phyloP scores from a whole-genome alignment of 805 yeast genomes.

The Schwanniomyces pseudopolymorphus region DNA sequence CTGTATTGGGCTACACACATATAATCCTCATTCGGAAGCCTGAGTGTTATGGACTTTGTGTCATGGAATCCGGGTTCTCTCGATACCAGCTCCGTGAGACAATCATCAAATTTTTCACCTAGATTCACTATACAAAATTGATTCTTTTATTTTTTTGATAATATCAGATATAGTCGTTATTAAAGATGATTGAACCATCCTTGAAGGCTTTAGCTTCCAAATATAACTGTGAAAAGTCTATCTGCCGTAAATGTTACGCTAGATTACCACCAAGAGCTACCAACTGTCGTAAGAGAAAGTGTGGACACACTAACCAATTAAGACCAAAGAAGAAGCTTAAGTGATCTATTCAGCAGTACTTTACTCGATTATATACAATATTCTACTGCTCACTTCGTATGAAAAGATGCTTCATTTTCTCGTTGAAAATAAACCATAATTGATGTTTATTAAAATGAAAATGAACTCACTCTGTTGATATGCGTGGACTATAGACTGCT shows the following conservation, averaged over 20 bases:
- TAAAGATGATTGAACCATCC: constrained; percentile 92
- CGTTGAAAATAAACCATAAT: background rate
- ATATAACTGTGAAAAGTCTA: constrained; percentile 99
- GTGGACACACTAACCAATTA: constrained; percentile 99
- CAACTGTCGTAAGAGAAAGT: constrained; percentile 99
- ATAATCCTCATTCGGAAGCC: background rate
- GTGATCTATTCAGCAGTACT: constrained; percentile 48
- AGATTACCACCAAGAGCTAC: constrained; percentile 99
- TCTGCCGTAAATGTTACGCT: constrained; percentile 99
- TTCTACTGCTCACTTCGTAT: constrained; percentile 1
- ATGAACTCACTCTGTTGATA: background rate
- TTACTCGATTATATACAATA: background rate
- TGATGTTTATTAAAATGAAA: background rate
- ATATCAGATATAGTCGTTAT: constrained; percentile 1
- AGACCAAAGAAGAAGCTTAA: constrained; percentile 99
- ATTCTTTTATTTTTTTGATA: background rate
- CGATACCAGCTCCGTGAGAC: background rate
- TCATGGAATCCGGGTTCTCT: background rate
- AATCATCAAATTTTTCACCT: constrained; percentile 1
- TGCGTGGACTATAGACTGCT: background rate
- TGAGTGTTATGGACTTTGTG: background rate
- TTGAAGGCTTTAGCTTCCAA: constrained; percentile 98
- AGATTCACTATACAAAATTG: background rate
- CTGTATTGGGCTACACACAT: background rate
- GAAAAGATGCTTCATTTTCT: background rate